Evolutionary conservation across 208 protist genomes (phyloP), one percentile per base, ranked within the genome.

Genomic region (Acanthamoeba lenticulata): DNA sequence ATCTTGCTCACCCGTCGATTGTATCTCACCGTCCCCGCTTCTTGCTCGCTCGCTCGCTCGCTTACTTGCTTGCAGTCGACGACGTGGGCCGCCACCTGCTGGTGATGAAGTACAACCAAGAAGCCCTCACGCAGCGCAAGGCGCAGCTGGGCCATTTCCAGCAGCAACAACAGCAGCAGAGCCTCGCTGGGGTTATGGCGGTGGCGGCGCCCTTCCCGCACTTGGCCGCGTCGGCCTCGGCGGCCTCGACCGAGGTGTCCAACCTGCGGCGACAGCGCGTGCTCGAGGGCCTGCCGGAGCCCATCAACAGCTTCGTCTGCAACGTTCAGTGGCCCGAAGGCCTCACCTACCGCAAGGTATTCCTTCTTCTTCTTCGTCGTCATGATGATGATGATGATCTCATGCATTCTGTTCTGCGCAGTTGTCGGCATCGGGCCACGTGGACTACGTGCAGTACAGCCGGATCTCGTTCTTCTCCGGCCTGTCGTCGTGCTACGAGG

Each of bases 381-480:
- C n/a, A n/a, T n/a, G n/a, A n/a, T n/a, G n/a, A n/a, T n/a, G n/a
- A n/a, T n/a, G n/a, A n/a, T n/a, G n/a, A n/a, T n/a, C n/a, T n/a
- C n/a, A n/a, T n/a, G n/a, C n/a, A n/a, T n/a, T n/a, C n/a, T n/a
- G n/a, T n/a, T n/a, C n/a, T n/a, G n/a, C n/a, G 29, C 29, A 91
- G 85, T 32, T 91, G 21, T 91, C 85, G 11, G 77, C 77, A 13
- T 91, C 85, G 7, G 85, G 85, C 34, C 85, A 91, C 34, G 52
- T 69, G 85, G 85, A 91, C 52, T 91, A 91, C 57, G 85, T 91
- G 42, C 85, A 91, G 57, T 91, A 91, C 52, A 60, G 40, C 34
- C 34, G 42, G 9, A 91, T 91, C 34, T 91, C 85, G 19, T 91
- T 91, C 55, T 91, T 91, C 42, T 74, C 55, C 11, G 85, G 85